A percentile compares a stretch with the other conserved stretches of the same genome.
phyloP scores from a whole-genome alignment of 129 eudicot genomes.

The Glebionis coronaria region DNA sequence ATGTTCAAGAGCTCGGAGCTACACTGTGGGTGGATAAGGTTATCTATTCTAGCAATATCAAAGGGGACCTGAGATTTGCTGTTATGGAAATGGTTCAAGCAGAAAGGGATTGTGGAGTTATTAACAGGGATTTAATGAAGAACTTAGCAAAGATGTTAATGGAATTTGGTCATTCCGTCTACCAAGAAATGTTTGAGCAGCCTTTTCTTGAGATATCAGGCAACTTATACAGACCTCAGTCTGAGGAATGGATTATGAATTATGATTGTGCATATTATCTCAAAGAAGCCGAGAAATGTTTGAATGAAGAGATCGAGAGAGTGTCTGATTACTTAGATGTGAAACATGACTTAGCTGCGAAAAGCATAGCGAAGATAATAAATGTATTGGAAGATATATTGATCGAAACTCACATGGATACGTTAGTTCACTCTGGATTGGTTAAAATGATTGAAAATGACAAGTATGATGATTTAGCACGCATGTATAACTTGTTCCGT shows the following conservation, averaged over 20 bases:
- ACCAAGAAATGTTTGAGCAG: slow-evolving; percentile 53
- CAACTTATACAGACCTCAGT: slow-evolving; percentile 38
- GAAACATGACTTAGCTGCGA: slow-evolving; percentile 27
- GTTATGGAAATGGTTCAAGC: slow-evolving; percentile 42
- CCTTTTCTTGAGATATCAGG: slow-evolving; percentile 47
- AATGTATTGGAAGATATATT: slow-evolving; percentile 43
- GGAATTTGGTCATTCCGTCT: slow-evolving; percentile 47
- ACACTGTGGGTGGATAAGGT: slow-evolving; percentile 52
- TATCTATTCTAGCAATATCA: slow-evolving; percentile 39
- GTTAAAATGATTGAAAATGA: slow-evolving; percentile 52
- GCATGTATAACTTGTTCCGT: slow-evolving; percentile 51
- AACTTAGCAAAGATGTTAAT: slow-evolving; percentile 50
- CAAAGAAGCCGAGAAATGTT: slow-evolving; percentile 44
- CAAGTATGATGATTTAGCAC: slow-evolving; percentile 46
- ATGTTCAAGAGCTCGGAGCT: slow-evolving; percentile 54
- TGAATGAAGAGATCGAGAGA: slow-evolving; percentile 54
- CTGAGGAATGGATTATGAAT: slow-evolving; percentile 44
- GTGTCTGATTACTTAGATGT: slow-evolving; percentile 47
- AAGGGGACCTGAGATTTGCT: slow-evolving; percentile 34
- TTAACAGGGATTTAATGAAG: slow-evolving; percentile 52
- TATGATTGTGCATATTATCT: slow-evolving; percentile 57
- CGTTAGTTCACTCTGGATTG: slow-evolving; percentile 46
- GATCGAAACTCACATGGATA: slow-evolving; percentile 48
- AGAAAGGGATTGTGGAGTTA: slow-evolving; percentile 48
- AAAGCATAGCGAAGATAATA: slow-evolving; percentile 32